A percentile compares a stretch with the other conserved stretches of the same genome.
phyloP scores from a whole-genome alignment of 2,329 filamentous ascomycete genomes.

The Penicillium sp. region DNA sequence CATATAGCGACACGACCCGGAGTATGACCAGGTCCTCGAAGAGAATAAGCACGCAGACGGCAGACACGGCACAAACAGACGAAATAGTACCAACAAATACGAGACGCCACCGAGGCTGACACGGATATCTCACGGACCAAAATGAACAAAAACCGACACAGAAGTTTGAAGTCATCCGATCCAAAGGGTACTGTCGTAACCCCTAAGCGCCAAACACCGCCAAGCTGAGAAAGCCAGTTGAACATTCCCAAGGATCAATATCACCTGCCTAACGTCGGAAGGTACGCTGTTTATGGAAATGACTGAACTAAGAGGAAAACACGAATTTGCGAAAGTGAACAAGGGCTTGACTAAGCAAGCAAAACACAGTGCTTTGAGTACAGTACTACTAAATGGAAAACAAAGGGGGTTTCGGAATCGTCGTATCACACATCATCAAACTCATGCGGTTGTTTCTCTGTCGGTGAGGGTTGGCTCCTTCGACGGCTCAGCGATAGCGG shows the following conservation, averaged over 20 bases:
- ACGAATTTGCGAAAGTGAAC: not conserved
- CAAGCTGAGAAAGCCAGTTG: not conserved
- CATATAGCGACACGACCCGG: slow-evolving; percentile 29
- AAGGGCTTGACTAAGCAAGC: slow-evolving; percentile 6
- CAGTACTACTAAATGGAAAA: not conserved
- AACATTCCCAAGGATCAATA: not conserved
- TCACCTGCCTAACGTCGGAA: not conserved
- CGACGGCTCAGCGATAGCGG: slow-evolving; percentile 7
- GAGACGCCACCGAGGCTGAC: not conserved
- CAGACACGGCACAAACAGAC: not conserved
- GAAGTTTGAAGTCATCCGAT: not conserved
- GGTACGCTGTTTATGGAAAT: not conserved
- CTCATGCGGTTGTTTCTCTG: slow-evolving; percentile 15
- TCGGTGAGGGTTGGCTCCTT: slow-evolving; percentile 1
- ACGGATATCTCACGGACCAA: slow-evolving; percentile 2
- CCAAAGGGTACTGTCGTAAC: not conserved
- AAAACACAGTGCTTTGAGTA: slow-evolving; percentile 4
- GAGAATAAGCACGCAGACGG: not conserved
- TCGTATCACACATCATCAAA: not conserved
- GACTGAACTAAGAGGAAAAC: not conserved
- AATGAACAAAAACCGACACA: not conserved
- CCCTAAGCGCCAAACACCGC: not conserved
- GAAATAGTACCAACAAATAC: not conserved
- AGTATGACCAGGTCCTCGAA: not conserved
- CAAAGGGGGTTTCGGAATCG: not conserved